Evolutionary conservation across 306 rosid species (phyloP), one percentile per base, ranked within the genome.

Genomic region (Cicer cuneatum): DNA sequence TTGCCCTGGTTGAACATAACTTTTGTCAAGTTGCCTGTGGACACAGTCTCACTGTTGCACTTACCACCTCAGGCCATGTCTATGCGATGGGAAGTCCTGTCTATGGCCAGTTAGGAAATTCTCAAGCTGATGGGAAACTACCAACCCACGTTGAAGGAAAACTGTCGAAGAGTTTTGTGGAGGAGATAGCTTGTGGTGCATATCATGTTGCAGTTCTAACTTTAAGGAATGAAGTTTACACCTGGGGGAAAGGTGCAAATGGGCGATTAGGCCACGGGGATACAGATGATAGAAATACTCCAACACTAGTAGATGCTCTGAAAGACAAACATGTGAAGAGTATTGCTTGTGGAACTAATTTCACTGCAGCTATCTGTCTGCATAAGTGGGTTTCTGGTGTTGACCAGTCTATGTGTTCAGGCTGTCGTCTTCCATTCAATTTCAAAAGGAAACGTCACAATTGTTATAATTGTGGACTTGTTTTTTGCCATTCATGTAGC

Each of bases 341-440:
- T 79, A 86, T 94, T 85, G 93, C 95, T 68, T 94, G 99, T 64
- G 99, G 99, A 70, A 83, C 92, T 69, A 94, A 92, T 87, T 88
- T 94, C 79, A 94, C 97, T 42, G 95, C 96, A 63, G 95, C 93
- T 67, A 94, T 94, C 72, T 94, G 99, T 86, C 95, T 94, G 82
- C 99, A 94, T 81, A 92, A 90, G 87, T 94, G 99, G 99, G 96
- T 88, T 53, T 94, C 99, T 76, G 99, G 99, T 86, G 89, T 92
- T 74, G 99, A 94, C 82, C 99, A 92, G 84, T 94, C 99, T 52
- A 87, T 92, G 97, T 94, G 99, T 85, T 92, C 99, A 12, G 99
- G 99, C 45, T 94, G 99, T 82, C 97, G 93, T 33, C 79, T 92
- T 61, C 95, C 96, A 51, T 94, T 94, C 81, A 94, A 90, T 87